Conservation (phyloP, 768 basidiomycete species). For the Antrodiella citrinella region DNA sequence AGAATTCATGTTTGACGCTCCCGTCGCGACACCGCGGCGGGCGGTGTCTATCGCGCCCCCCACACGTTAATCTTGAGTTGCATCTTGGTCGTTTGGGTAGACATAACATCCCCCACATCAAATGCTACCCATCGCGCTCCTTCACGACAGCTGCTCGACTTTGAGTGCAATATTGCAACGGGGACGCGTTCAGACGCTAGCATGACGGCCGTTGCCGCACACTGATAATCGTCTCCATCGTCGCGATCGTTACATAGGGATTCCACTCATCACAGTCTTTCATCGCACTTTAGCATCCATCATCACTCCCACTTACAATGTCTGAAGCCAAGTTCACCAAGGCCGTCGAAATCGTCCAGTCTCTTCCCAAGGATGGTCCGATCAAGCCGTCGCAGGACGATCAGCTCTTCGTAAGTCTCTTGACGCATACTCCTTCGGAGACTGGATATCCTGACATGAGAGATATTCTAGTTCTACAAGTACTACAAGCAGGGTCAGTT, state of each 20-base stretch:
- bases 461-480: conserved; percentile 95
- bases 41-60: not conserved
- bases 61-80: not conserved
- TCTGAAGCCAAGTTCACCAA: conserved; percentile 67
- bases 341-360: conserved; percentile 58
- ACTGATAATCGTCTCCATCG: not conserved
- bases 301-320: conserved; percentile 34
- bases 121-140: not conserved
- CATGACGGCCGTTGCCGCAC: not conserved
- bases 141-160: not conserved
- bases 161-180: not conserved
- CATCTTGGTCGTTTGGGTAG: too few species aligned
- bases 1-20: too few species aligned
- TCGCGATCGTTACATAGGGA: not conserved
- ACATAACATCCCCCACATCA: too few species aligned
- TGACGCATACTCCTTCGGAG: conserved; percentile 1
- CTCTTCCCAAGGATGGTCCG: conserved; percentile 73
- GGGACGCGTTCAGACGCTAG: not conserved
- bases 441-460: not conserved
- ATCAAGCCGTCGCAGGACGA: conserved; percentile 67
- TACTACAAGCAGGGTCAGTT: conserved; percentile 84
- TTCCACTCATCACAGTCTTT: not conserved
- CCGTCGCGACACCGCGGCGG: not conserved
- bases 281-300: too few species aligned
- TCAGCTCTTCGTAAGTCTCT: conserved; percentile 63